Evolutionary conservation across 1,284 basidiomycete species (phyloP).

Genomic region (Moesziomyces globuligerus): DNA sequence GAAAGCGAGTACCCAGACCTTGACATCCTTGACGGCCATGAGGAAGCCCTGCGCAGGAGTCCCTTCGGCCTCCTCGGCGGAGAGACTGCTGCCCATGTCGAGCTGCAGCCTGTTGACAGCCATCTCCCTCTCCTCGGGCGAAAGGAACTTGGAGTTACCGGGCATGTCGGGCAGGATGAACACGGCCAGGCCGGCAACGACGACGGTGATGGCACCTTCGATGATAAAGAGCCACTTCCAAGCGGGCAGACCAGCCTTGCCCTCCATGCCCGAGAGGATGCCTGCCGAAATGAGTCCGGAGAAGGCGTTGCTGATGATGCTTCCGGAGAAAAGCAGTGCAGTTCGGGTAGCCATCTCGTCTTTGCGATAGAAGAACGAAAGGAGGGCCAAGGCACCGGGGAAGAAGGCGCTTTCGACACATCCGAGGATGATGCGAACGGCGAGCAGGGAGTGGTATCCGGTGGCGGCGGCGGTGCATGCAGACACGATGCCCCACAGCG

Average conservation of each 20-base stretch:
- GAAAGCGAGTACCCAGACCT: conserved; percentile 48
- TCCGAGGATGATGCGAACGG: conserved; percentile 66
- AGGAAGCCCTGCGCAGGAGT: conserved; percentile 70
- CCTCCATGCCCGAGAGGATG: conserved; percentile 43
- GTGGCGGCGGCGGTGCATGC: conserved; percentile 58
- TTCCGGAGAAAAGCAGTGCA: conserved; percentile 63
- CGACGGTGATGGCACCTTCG: conserved; percentile 43
- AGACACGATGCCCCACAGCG: conserved; percentile 57
- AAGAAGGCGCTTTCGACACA: conserved; percentile 56
- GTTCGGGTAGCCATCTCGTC: conserved; percentile 66
- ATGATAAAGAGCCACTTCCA: conserved; percentile 65
- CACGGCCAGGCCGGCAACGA: conserved; percentile 26
- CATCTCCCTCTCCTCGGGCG: conserved; percentile 34
- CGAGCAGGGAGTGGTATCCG: conserved; percentile 58
- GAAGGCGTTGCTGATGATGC: conserved; percentile 58
- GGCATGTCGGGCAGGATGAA: conserved; percentile 55
- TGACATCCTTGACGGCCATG: conserved; percentile 46
- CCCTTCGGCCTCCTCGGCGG: conserved; percentile 38
- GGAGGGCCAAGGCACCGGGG: conserved; percentile 64
- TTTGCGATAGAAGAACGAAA: conserved; percentile 67
- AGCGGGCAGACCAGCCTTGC: conserved; percentile 18
- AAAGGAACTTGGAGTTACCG: conserved; percentile 48
- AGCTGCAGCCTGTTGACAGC: conserved; percentile 47
- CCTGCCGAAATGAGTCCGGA: conserved; percentile 52
- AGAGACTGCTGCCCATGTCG: conserved; percentile 76